These are phyloP conservation scores for Saraca asoca DNA, from an alignment of 331 rosid species.

Conservation along the genomic window DNA sequence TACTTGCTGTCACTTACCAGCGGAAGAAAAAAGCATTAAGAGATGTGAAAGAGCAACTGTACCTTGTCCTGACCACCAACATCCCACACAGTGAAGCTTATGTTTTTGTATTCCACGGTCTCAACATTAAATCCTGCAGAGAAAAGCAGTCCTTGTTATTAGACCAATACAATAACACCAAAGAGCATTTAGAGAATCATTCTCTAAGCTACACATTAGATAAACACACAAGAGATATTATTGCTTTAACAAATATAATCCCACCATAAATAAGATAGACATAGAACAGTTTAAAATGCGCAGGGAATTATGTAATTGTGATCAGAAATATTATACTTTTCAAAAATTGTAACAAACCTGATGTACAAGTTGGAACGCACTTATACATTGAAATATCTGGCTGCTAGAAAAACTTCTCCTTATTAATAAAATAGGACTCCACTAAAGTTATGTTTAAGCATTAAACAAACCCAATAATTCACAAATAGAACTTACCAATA, in stretches of 20 bases:
- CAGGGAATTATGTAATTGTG: neutral
- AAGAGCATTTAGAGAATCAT: constrained; percentile 4
- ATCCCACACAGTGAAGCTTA: constrained; percentile 99
- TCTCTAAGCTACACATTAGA: neutral
- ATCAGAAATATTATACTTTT: neutral
- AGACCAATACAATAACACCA: neutral
- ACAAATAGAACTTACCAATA: constrained; percentile 57
- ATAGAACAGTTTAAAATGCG: no score
- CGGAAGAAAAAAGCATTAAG: constrained; percentile 24
- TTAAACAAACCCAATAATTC: neutral
- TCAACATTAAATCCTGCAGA: constrained; percentile 90
- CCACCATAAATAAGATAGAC: no score
- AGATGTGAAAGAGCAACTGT: constrained; percentile 12
- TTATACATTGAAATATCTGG: neutral
- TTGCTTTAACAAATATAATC: constrained; percentile 9
- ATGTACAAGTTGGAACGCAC: neutral
- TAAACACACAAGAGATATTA: neutral
- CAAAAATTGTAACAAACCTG: neutral
- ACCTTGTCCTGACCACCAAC: constrained; percentile 99
- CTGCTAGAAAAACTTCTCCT: neutral
- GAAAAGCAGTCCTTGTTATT: neutral
- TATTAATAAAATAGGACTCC: neutral
- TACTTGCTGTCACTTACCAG: constrained; percentile 15
- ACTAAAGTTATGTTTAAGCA: neutral
- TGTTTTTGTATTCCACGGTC: constrained; percentile 96